phyloP scores from a whole-genome alignment of 441 rosid genomes.

The Populus hybrid region DNA sequence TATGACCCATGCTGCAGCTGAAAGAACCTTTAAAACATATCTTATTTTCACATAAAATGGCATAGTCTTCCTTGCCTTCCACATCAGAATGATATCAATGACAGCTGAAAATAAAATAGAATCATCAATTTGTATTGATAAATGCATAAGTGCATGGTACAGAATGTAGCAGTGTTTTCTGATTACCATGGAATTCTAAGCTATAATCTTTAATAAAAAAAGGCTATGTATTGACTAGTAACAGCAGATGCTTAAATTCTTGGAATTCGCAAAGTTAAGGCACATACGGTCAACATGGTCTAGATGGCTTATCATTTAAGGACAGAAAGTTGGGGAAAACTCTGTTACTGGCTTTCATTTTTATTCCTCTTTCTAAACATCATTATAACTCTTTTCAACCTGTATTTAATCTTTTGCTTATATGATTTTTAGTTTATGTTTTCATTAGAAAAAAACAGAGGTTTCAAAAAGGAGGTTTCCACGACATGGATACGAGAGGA shows the following conservation, averaged over 20 bases:
- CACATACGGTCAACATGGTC: background rate
- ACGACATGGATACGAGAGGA: background rate
- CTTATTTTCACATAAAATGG: conserved; percentile 89
- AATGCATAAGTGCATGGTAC: background rate
- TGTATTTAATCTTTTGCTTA: background rate
- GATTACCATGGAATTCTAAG: background rate
- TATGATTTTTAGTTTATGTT: background rate
- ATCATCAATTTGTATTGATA: conserved; percentile 25
- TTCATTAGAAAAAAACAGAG: background rate
- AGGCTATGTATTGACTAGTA: background rate
- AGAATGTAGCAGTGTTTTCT: background rate
- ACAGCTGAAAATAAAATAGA: conserved; percentile 45
- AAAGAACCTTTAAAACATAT: conserved; percentile 88
- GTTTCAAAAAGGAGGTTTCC: background rate
- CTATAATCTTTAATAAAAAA: background rate
- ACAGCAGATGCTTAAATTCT: background rate
- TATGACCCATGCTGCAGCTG: conserved; percentile 97
- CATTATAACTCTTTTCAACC: background rate
- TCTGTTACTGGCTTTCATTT: background rate
- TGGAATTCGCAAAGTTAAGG: background rate
- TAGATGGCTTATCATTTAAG: background rate
- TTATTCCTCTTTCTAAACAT: background rate
- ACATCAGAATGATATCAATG: conserved; percentile 90
- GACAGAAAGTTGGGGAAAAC: background rate
- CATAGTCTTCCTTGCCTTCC: conserved; percentile 91